Percentiles rank a stretch among this genome's conserved stretches.
phyloP scores from a whole-genome alignment of 305 asterid genomes.

The Fraxinus sp. region DNA sequence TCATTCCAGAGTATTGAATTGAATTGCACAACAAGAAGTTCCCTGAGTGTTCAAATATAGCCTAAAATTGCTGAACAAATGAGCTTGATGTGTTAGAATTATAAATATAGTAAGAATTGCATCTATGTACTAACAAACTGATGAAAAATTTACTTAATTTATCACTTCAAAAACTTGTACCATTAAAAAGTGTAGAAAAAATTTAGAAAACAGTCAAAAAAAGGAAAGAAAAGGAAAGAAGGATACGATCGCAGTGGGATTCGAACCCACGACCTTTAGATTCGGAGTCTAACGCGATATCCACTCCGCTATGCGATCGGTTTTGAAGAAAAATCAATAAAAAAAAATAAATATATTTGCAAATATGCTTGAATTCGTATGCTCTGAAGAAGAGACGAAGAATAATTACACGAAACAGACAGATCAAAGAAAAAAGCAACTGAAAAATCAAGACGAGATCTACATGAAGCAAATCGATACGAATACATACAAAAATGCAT shows the following conservation, averaged over 20 bases:
- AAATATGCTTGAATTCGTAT: background rate
- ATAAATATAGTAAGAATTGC: background rate
- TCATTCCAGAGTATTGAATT: background rate
- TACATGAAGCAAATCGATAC: background rate
- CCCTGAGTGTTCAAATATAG: background rate
- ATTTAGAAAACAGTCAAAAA: background rate
- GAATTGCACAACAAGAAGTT: background rate
- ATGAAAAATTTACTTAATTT: background rate
- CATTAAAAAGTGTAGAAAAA: background rate
- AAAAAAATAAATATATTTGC: background rate
- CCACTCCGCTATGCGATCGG: slow-evolving; percentile 61
- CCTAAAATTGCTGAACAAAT: background rate
- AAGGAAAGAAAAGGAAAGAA: background rate
- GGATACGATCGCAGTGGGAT: slow-evolving; percentile 50
- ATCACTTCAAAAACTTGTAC: background rate
- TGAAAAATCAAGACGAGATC: background rate
- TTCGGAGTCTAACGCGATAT: slow-evolving; percentile 62
- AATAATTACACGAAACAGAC: background rate
- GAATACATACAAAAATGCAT: background rate
- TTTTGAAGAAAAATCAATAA: background rate
- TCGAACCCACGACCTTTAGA: slow-evolving; percentile 68
- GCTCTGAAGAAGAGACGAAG: background rate
- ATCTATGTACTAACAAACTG: background rate
- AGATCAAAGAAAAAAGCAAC: background rate
- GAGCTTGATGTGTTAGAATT: background rate